A percentile compares a stretch with the other conserved stretches of the same genome.
phyloP scores from a whole-genome alignment of 2,329 filamentous ascomycete genomes.

The Fusarium avenaceum region DNA sequence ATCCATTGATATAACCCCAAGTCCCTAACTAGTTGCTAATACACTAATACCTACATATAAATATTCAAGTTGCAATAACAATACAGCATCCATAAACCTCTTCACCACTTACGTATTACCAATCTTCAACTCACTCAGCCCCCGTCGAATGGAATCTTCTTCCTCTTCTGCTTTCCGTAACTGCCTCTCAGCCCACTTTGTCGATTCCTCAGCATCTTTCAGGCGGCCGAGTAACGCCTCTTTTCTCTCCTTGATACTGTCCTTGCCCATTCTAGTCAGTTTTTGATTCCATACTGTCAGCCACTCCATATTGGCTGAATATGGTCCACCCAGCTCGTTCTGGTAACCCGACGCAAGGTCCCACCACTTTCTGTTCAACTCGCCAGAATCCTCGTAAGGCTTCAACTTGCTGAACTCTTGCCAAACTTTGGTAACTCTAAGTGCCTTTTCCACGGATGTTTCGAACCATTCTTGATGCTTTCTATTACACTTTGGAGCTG shows the following conservation, averaged over 20 bases:
- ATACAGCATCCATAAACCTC: not conserved
- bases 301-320: not conserved
- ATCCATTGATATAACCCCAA: no score
- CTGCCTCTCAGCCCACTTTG: not conserved
- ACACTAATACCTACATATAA: not conserved
- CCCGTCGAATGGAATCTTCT: not conserved
- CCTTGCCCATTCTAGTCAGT: no score
- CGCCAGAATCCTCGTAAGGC: not conserved
- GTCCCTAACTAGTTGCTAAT: no score
- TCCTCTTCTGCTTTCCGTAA: not conserved
- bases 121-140: not conserved
- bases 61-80: not conserved
- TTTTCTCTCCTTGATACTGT: not conserved
- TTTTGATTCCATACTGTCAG: not conserved
- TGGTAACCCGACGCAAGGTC: not conserved
- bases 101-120: not conserved
- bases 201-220: not conserved
- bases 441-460: not conserved
- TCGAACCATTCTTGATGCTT: slow-evolving; percentile 28
- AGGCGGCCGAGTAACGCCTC: not conserved
- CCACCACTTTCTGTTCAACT: not conserved
- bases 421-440: slow-evolving; percentile 1
- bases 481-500: rapidly evolving
- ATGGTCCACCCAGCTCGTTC: rapidly evolving
- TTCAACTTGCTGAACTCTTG: not conserved